phyloP scores from a whole-genome alignment of 352 stramenopile genomes.

The Globisporangium sylvaticum region DNA sequence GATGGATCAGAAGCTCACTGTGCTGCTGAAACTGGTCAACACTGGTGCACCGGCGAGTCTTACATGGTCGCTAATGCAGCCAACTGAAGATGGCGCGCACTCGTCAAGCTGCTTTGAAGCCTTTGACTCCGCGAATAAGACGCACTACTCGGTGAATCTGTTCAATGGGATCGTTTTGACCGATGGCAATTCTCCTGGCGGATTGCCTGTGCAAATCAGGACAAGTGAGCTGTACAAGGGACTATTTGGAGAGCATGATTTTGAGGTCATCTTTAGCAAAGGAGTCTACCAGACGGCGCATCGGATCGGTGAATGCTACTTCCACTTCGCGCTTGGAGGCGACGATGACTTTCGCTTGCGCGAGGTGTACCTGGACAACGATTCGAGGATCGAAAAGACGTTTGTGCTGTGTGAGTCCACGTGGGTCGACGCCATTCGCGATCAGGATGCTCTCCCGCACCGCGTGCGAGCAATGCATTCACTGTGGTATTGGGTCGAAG shows the following conservation, averaged over 20 bases:
- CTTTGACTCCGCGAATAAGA: slow-evolving; percentile 12
- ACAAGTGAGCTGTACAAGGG: slow-evolving; percentile 21
- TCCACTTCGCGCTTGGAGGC: slow-evolving; percentile 29
- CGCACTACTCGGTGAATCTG: slow-evolving; percentile 40
- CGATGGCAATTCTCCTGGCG: slow-evolving; percentile 30
- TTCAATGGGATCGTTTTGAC: slow-evolving; percentile 37
- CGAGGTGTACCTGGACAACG: slow-evolving; percentile 19
- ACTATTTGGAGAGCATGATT: slow-evolving; percentile 43
- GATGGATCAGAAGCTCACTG: not conserved
- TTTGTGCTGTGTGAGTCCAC: slow-evolving; percentile 25
- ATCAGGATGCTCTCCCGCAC: slow-evolving; percentile 18
- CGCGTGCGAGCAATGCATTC: slow-evolving; percentile 31
- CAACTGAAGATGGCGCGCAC: not conserved
- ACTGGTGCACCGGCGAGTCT: slow-evolving; percentile 19
- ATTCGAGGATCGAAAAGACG: slow-evolving; percentile 4
- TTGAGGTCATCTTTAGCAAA: slow-evolving; percentile 34
- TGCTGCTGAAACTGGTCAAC: slow-evolving; percentile 23
- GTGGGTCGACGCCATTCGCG: not conserved
- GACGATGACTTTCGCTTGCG: slow-evolving; percentile 18
- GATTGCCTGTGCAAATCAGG: slow-evolving; percentile 32
- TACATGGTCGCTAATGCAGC: not conserved
- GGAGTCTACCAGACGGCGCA: slow-evolving; percentile 28
- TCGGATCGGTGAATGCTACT: slow-evolving; percentile 21
- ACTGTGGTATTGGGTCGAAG: slow-evolving; percentile 46
- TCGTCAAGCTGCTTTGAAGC: slow-evolving; percentile 32